These are phyloP conservation scores for Mycena filopes DNA, from an alignment of 768 basidiomycete species.

Conservation along the genomic window DNA sequence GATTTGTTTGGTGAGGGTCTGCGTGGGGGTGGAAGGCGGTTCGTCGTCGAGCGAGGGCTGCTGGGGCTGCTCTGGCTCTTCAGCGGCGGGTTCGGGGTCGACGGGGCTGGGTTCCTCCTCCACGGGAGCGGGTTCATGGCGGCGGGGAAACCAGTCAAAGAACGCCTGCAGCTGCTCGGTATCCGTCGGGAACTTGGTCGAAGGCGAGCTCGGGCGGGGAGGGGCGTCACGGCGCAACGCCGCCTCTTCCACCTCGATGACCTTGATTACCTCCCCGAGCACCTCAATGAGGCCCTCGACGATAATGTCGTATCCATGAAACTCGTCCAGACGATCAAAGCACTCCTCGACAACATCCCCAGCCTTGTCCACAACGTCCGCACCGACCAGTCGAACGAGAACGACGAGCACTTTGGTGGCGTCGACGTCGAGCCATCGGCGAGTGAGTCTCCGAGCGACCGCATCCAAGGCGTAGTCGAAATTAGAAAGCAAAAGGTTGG, in stretches of 20 bases:
- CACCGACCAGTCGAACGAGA: conserved; percentile 88
- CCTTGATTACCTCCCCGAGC: conserved; percentile 84
- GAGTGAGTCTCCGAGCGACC: conserved; percentile 84
- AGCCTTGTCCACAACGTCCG: conserved; percentile 87
- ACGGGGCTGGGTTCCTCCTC: conserved; percentile 47
- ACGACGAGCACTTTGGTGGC: conserved; percentile 90
- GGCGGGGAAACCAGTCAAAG: conserved; percentile 71
- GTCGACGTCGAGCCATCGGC: conserved; percentile 84
- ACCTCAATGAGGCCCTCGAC: conserved; percentile 92
- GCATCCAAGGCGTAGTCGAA: conserved; percentile 97
- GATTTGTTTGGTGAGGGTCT: conserved; percentile 84
- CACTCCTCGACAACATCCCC: conserved; percentile 97
- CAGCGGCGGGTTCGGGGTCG: conserved; percentile 5
- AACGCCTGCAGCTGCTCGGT: conserved; percentile 60
- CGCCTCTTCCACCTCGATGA: conserved; percentile 69
- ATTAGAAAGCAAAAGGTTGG: conserved; percentile 91
- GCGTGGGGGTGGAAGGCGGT: conserved; percentile 71
- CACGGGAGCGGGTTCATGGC: conserved; percentile 46
- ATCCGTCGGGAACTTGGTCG: conserved; percentile 39
- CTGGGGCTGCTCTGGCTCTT: conserved; percentile 39
- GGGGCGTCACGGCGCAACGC: conserved; percentile 32
- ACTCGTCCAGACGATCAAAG: conserved; percentile 96
- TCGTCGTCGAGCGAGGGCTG: conserved; percentile 53
- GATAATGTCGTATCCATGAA: conserved; percentile 89
- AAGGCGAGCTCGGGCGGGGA: conserved; percentile 33